Evolutionary conservation across 371 early-diverging fungal genomes (phyloP).

Genomic region (Nematocida major): DNA sequence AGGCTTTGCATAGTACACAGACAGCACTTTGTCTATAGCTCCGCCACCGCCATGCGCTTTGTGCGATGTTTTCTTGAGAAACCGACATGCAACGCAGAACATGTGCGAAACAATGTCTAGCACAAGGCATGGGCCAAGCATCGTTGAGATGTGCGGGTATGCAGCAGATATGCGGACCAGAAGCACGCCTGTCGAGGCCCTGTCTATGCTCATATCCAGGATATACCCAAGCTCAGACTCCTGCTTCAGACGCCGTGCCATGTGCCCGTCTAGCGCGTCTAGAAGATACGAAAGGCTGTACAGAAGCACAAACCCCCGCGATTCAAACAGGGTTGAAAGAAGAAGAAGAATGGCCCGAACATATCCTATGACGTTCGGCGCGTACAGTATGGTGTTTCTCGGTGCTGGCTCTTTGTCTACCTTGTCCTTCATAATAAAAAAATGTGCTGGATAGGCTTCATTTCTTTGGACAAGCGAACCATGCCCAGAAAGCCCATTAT

Average conservation of each 20-base stretch:
- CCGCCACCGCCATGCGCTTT: not conserved
- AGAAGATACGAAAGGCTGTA: conserved; percentile 78
- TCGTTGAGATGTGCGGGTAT: not conserved
- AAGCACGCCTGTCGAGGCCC: conserved; percentile 49
- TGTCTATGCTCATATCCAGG: conserved; percentile 59
- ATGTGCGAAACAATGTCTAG: conserved; percentile 29
- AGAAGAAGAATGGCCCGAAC: conserved; percentile 41
- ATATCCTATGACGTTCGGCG: conserved; percentile 56
- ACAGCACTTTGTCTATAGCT: conserved; percentile 1
- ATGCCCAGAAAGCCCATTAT: too few relatives aligned
- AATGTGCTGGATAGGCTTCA: too few relatives aligned
- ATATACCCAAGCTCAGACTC: conserved; percentile 65
- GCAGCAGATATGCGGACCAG: not conserved
- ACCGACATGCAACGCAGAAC: not conserved
- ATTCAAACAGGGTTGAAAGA: not conserved
- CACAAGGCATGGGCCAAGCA: not conserved
- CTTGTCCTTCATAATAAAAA: too few relatives aligned
- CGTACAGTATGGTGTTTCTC: conserved; percentile 20
- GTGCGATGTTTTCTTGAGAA: conserved; percentile 9
- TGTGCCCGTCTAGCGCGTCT: conserved; percentile 85
- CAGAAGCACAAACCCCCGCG: conserved; percentile 33
- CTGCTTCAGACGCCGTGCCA: conserved; percentile 79
- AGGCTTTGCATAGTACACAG: conserved; percentile 19
- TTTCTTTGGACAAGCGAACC: too few relatives aligned
- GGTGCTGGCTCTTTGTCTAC: too few relatives aligned